Conservation (phyloP, 2,329 filamentous ascomycete genomes). For the Chaetothyriales sp. region DNA sequence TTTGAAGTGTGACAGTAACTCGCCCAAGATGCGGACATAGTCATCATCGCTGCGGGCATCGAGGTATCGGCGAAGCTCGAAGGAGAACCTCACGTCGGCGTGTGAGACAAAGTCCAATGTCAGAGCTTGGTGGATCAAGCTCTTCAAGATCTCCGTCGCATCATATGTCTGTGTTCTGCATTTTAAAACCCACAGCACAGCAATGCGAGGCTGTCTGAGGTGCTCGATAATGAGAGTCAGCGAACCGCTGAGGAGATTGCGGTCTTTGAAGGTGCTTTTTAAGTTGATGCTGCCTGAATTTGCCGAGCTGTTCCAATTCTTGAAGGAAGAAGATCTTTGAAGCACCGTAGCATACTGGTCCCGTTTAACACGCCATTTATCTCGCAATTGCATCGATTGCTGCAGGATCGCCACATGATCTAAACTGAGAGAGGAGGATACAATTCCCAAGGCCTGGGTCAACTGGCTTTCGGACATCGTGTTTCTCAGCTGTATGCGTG, state of each 20-base stretch:
- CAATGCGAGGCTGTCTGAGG: neutral
- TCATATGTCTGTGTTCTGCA: neutral
- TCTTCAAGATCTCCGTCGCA: neutral
- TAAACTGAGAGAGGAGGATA: no score
- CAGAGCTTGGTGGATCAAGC: neutral
- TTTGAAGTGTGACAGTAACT: no score
- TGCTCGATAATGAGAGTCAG: constrained; percentile 1
- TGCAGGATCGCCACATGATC: no score
- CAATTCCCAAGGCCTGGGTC: no score
- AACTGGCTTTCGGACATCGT: no score
- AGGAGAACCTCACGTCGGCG: no score
- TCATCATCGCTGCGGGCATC: no score
- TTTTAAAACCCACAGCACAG: constrained; percentile 1
- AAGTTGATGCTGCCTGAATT: neutral
- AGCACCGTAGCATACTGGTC: neutral
- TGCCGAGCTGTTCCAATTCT: neutral
- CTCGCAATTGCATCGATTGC: neutral
- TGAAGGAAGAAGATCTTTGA: neutral
- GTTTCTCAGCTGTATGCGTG: no score
- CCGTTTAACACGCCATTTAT: neutral
- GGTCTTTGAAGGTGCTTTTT: neutral
- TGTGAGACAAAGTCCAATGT: no score
- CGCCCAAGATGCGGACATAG: no score
- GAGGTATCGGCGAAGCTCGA: no score
- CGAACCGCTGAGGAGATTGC: no score